Evolutionary conservation across 1,284 basidiomycete species (phyloP).

Genomic region (Heterobasidion annosum): DNA sequence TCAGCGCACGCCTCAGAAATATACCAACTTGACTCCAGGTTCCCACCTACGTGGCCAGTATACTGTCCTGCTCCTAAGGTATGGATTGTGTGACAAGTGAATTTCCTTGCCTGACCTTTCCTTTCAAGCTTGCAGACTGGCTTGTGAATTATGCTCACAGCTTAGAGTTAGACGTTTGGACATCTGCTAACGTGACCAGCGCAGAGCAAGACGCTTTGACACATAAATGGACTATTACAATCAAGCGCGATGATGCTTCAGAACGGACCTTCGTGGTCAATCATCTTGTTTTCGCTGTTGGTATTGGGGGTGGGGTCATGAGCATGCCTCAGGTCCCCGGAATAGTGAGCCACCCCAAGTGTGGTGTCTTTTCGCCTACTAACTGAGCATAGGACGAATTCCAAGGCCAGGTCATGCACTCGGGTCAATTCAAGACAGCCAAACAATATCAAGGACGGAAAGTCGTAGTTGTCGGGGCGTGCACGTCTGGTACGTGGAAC

Average conservation of each 20-base stretch:
- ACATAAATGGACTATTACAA: conserved; percentile 45
- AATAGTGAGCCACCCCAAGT: conserved; percentile 12
- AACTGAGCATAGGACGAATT: conserved; percentile 26
- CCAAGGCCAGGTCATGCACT: conserved; percentile 34
- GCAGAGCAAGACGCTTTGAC: conserved; percentile 35
- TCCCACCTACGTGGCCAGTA: conserved; percentile 53
- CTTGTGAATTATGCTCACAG: conserved; percentile 57
- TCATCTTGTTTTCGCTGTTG: conserved; percentile 55
- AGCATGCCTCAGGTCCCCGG: conserved; percentile 40
- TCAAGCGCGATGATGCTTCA: conserved; percentile 31
- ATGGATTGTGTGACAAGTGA: background rate
- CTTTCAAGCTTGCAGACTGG: conserved; percentile 54
- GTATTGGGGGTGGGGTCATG: conserved; percentile 42
- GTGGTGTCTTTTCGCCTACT: background rate
- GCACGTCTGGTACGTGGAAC: conserved; percentile 31
- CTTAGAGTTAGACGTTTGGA: conserved; percentile 63
- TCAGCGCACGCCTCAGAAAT: background rate
- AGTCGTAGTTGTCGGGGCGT: conserved; percentile 42
- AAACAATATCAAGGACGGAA: conserved; percentile 32
- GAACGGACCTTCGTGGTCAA: conserved; percentile 42
- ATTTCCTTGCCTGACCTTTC: conserved; percentile 15
- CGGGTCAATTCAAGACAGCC: conserved; percentile 28
- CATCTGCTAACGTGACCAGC: conserved; percentile 36
- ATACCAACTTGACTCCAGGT: conserved; percentile 23
- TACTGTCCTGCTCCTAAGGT: conserved; percentile 50